Base-by-base conservation (phyloP, 2,329 filamentous ascomycete genomes). In the Phyllosticta citrichinensis region DNA sequence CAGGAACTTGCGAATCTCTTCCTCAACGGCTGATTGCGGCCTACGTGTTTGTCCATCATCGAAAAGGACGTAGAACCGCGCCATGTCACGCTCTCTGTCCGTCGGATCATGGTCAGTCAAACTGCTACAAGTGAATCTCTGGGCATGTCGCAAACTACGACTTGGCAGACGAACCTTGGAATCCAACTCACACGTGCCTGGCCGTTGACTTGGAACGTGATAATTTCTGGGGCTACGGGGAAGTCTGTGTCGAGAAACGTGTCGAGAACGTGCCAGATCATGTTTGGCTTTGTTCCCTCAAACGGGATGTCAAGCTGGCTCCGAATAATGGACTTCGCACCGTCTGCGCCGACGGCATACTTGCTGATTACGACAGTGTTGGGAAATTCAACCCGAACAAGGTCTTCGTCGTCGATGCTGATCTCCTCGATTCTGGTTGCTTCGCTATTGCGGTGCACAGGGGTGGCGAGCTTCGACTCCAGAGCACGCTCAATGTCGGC, bases 231-330 rank as follows among this genome's bases (percentile, higher is more conserved):
- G 40, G 76, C 79, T 0, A 71, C 63, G 0, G 78, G 78, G 52
- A 80, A 80, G 19, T 79, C 76, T 0, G 77, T 80, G n/a, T 80
- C 77, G 17, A 80, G 73, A 52, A 79, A 80, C 1, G 74, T 76
- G 59, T 80, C 78, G 2, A 80, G 68, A 3, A 80, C 78, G 0
- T 77, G 74, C 78, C 78, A 80, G 1, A 76, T 68, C 78, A 80
- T 80, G 62, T 79, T 78, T 0, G 79, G 78, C 62, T 80, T 80
- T 0, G 75, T 76, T 0, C 78, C 79, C 0, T 73, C 71, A 61
- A 80, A 80, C 22, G 63, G 67, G 30, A 78, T 76, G 1, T 70
- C 69, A 1, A 79, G 69, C 47, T 55, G 55, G 17, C 60, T 63
- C n/a, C 66, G 60, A 25, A 67, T 61, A 25, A 64, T 63, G 20